These are phyloP conservation scores for Clitopilus hobsonii DNA, from an alignment of 768 basidiomycete genomes.

Conservation along the genomic window DNA sequence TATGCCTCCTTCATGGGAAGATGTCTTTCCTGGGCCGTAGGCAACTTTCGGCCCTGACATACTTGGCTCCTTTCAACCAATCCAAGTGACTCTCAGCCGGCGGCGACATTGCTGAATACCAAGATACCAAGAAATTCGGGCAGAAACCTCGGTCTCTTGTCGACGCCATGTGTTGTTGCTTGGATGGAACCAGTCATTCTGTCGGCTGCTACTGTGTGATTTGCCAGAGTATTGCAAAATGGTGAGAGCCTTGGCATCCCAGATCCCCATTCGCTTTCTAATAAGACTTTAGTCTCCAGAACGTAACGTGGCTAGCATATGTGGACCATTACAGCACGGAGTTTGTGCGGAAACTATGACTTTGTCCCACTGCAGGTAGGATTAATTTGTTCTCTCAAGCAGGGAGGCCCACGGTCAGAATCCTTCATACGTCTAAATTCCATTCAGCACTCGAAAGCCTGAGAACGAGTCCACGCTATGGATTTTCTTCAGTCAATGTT, in stretches of 20 bases:
- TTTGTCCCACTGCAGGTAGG: neutral
- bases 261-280: neutral
- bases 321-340: neutral
- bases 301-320: neutral
- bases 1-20: slow-evolving; percentile 5
- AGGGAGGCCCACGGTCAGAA: neutral
- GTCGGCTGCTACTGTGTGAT: neutral
- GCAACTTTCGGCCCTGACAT: neutral
- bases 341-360: neutral
- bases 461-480: neutral
- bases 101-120: neutral
- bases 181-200: neutral
- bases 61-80: neutral
- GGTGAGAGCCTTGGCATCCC: neutral
- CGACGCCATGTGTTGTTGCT: neutral
- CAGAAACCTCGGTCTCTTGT: neutral
- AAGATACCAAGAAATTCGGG: neutral
- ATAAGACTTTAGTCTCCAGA: neutral
- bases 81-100: neutral
- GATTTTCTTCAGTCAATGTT: neutral
- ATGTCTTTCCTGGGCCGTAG: slow-evolving; percentile 15
- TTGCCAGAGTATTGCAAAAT: neutral
- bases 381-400: neutral
- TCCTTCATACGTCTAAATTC: neutral
- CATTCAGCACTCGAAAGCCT: neutral